Conservation (phyloP, 2,329 filamentous ascomycete genomes). For the Sordariomycetes sp. region DNA sequence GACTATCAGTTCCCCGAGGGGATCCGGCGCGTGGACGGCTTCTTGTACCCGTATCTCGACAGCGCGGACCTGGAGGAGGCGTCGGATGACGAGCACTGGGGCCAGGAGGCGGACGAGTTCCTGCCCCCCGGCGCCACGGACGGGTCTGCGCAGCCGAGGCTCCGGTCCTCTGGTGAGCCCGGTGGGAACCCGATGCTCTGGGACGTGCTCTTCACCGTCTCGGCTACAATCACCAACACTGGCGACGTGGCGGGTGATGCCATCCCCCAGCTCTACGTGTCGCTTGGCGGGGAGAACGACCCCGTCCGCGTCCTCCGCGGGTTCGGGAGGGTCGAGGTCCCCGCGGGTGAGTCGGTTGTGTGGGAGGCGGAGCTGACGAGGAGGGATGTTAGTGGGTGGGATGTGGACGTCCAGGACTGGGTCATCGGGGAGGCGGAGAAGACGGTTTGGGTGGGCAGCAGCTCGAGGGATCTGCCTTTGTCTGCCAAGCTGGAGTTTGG, state of each 20-base stretch:
- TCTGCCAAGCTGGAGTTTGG: conserved; percentile 8
- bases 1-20: conserved; percentile 56
- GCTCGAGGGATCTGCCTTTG: conserved; percentile 39
- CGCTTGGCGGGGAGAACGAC: conserved; percentile 66
- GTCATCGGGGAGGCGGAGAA: conserved; percentile 39
- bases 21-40: conserved; percentile 36
- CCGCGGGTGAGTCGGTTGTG: conserved; percentile 50
- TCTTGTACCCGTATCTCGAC: conserved; percentile 64
- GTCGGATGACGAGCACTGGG: conserved; percentile 46
- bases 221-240: conserved; percentile 58
- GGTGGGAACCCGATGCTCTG: conserved; percentile 55
- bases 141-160: conserved; percentile 40
- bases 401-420: conserved; percentile 72
- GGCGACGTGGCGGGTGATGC: conserved; percentile 53
- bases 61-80: conserved; percentile 44
- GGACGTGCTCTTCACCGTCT: conserved; percentile 55
- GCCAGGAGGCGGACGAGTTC: conserved; percentile 40
- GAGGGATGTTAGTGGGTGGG: conserved; percentile 82
- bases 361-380: conserved; percentile 62
- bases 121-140: conserved; percentile 46
- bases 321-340: conserved; percentile 65
- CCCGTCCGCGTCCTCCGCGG: conserved; percentile 55
- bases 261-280: conserved; percentile 66
- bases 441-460: conserved; percentile 40
- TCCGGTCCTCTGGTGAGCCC: conserved; percentile 34